Base-by-base conservation (phyloP, 164 flowering plant species). In the Annona cherimola region DNA sequence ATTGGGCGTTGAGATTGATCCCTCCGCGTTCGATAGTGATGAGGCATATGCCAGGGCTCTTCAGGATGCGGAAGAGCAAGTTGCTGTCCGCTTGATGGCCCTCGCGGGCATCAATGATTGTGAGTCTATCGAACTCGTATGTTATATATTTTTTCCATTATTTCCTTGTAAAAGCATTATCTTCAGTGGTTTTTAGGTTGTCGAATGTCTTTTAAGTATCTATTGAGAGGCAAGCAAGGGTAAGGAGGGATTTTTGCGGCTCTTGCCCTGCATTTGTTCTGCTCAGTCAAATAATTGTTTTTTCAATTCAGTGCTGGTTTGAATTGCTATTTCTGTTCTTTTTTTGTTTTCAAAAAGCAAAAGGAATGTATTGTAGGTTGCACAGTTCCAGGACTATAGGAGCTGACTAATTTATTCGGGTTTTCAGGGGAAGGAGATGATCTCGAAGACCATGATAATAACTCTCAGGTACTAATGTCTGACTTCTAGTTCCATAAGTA, bases 41-140 rank as follows among this genome's bases (percentile, higher is more conserved):
- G 96, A 94, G 83, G 93, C 91, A 8, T 94, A 83, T 85, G 97
- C 97, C 2, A 85, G 94, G 79, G 93, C 96, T 4, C 78, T 81
- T 20, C 83, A 78, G 67, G 84, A 81, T 41, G 84, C 79, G 4
- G 84, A 81, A 61, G 83, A 78, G 72, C 64, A 76, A 40, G 64
- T 79, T 74, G 81, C 79, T 14, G 72, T 69, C 4, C 79, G 68
- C 4, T 61, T 81, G 76, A 74, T 81, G 84, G 76, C 79, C 16
- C 75, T 81, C 40, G 70, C 84, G 0, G 79, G 84, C 45, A 71
- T 78, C 16, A 74, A 68, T 69, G 81, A 78, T 69, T 78, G 83
- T 81, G 63, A 78, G 81, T 68, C 14, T 4, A 5, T 64, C 12
- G 41, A 64, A 12, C 42, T 11, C 5, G 3, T 7, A 1, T 35